Base-by-base conservation (phyloP, 176 grass and related monocot genomes). In the Dactylis glomerata region DNA sequence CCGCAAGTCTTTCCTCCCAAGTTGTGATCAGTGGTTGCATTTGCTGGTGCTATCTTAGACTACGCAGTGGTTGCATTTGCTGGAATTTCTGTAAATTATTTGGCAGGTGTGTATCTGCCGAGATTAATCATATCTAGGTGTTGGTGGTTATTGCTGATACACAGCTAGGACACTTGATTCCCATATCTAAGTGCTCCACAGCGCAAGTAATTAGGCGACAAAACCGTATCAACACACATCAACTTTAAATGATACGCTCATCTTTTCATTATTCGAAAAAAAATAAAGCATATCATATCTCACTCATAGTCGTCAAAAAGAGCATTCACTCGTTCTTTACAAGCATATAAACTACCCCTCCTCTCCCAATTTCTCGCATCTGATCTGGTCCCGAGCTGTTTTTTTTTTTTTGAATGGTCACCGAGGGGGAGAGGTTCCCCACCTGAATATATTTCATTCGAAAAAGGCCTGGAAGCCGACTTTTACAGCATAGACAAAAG, bases 381-480 rank as follows among this genome's bases (percentile, higher is more conserved):
- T 80, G 30, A 66, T 89, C 70, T 85, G 82, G 22, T 47, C n/a
- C 7, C 68, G 69, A 76, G 38, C 57, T 84, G 70, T 58, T n/a
- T n/a, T n/a, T n/a, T n/a, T n/a, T n/a, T n/a, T n/a, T n/a, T n/a
- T n/a, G n/a, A n/a, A n/a, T n/a, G n/a, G n/a, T n/a, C n/a, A n/a
- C n/a, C n/a, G n/a, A n/a, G n/a, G n/a, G n/a, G n/a, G n/a, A n/a
- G n/a, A n/a, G n/a, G n/a, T n/a, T n/a, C n/a, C n/a, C n/a, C n/a
- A n/a, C n/a, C n/a, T n/a, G n/a, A n/a, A n/a, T n/a, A n/a, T n/a
- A n/a, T n/a, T n/a, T n/a, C n/a, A n/a, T n/a, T n/a, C n/a, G n/a
- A n/a, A n/a, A n/a, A n/a, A n/a, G n/a, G n/a, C n/a, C n/a, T n/a
- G n/a, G n/a, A n/a, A n/a, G n/a, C n/a, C n/a, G n/a, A n/a, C n/a